Evolutionary conservation across 306 rosid genomes (phyloP).

Genomic region (Prunus dulcis): DNA sequence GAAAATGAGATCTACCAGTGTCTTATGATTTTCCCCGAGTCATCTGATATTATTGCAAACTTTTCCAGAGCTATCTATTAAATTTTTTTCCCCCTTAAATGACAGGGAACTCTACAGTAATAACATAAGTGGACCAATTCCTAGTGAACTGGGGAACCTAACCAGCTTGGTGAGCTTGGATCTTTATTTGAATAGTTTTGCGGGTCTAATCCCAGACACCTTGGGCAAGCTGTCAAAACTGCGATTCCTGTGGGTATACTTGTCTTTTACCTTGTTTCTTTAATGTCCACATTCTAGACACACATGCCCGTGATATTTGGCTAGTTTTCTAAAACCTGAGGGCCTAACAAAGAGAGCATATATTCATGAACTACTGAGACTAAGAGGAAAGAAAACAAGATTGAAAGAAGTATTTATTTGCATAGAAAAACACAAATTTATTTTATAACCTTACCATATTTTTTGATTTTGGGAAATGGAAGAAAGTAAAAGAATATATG

Average conservation of each 20-base stretch:
- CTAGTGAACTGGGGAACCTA: conserved; percentile 95
- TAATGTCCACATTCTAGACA: not conserved
- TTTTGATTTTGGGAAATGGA: not conserved
- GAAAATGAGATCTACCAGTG: not conserved
- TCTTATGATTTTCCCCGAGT: conserved; percentile 1
- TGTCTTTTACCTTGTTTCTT: conserved; percentile 9
- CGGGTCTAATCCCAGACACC: conserved; percentile 88
- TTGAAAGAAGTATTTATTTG: not conserved
- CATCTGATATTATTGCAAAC: not conserved
- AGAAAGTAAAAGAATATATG: not conserved
- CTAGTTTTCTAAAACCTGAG: not conserved
- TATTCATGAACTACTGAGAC: not conserved
- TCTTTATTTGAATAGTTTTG: conserved; percentile 77
- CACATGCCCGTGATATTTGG: not conserved
- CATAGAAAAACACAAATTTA: not conserved
- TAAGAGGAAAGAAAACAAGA: no score
- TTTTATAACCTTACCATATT: no score
- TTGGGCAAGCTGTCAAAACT: conserved; percentile 93
- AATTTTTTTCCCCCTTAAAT: not conserved
- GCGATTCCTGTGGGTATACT: conserved; percentile 86
- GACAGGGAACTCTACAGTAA: conserved; percentile 96
- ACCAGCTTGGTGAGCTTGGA: conserved; percentile 99
- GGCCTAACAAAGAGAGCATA: not conserved
- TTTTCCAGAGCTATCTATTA: not conserved
- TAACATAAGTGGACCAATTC: conserved; percentile 86